These are phyloP conservation scores for Mycena indigotica DNA, from an alignment of 768 basidiomycete genomes.

Conservation along the genomic window DNA sequence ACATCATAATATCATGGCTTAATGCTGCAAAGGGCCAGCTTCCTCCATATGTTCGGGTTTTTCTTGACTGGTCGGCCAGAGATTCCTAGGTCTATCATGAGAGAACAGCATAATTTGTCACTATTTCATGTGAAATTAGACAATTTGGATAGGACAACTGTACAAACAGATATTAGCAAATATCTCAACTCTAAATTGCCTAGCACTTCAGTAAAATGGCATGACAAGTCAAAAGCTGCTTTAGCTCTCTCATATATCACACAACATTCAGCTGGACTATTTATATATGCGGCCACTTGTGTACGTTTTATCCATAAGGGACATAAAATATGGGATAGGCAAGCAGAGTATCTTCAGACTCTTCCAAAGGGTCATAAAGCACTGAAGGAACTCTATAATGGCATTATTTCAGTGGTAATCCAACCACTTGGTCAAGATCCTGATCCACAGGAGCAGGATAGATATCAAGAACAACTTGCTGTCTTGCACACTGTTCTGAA, in stretches of 20 bases:
- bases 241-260: background rate
- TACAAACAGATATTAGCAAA: background rate
- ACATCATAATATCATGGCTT: conserved; percentile 4
- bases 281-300: background rate
- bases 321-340: background rate
- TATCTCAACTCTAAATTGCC: background rate
- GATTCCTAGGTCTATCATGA: background rate
- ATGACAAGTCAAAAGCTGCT: too few species aligned
- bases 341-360: background rate
- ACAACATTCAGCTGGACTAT: background rate
- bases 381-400: background rate
- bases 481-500: background rate
- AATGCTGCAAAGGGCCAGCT: background rate
- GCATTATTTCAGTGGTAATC: background rate
- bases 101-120: background rate
- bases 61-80: conserved; percentile 10
- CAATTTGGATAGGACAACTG: background rate
- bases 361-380: background rate
- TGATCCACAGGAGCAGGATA: background rate
- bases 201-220: background rate
- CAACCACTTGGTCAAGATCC: background rate
- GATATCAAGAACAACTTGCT: background rate
- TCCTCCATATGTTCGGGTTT: background rate
- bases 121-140: background rate
- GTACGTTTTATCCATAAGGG: background rate